A percentile compares a stretch with the other conserved stretches of the same genome.
Conservation (phyloP, 2,329 filamentous ascomycete species). For the Ophiostoma fasciatum region DNA sequence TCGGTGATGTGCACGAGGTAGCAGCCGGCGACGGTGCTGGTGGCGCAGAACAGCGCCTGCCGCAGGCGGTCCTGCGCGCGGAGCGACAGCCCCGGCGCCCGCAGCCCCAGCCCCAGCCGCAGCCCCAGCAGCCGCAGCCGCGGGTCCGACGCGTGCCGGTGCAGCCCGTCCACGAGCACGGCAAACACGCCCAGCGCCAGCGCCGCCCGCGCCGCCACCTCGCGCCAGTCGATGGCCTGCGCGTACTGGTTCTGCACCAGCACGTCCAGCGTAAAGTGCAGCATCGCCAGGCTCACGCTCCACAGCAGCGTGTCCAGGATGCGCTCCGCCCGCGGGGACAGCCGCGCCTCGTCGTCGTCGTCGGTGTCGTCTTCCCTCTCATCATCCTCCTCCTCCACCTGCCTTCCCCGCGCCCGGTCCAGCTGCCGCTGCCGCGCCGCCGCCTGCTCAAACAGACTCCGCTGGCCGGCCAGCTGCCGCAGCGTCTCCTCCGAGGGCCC, state of each 20-base stretch:
- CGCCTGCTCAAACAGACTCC: conserved; percentile 39
- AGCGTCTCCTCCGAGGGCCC: conserved; percentile 49
- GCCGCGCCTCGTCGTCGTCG: conserved; percentile 16
- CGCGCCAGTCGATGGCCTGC: conserved; percentile 45
- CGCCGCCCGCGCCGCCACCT: conserved; percentile 35
- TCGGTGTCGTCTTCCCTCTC: conserved; percentile 16
- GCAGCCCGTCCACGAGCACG: conserved; percentile 40
- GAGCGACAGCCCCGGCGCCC: conserved; percentile 34
- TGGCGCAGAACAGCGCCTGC: conserved; percentile 47
- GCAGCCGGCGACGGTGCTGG: conserved; percentile 50
- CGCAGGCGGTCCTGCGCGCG: conserved; percentile 32
- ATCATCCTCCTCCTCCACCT: conserved; percentile 18
- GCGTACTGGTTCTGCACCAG: conserved; percentile 68
- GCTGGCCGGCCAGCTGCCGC: conserved; percentile 55
- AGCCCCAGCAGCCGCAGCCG: too few species aligned
- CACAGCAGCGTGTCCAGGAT: conserved; percentile 42
- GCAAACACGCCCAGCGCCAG: conserved; percentile 41
- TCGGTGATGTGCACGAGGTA: conserved; percentile 77
- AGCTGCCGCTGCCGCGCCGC: conserved; percentile 24
- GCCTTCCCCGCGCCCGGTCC: conserved; percentile 12
- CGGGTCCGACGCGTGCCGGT: conserved; percentile 35
- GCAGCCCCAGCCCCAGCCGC: too few species aligned
- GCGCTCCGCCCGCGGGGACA: conserved; percentile 33
- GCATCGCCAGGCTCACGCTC: conserved; percentile 48
- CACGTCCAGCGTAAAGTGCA: conserved; percentile 67